A percentile compares a stretch with the other conserved stretches of the same genome.
Conservation (phyloP, 2,329 filamentous ascomycete genomes). For the Chrysosporium keratinophilum region DNA sequence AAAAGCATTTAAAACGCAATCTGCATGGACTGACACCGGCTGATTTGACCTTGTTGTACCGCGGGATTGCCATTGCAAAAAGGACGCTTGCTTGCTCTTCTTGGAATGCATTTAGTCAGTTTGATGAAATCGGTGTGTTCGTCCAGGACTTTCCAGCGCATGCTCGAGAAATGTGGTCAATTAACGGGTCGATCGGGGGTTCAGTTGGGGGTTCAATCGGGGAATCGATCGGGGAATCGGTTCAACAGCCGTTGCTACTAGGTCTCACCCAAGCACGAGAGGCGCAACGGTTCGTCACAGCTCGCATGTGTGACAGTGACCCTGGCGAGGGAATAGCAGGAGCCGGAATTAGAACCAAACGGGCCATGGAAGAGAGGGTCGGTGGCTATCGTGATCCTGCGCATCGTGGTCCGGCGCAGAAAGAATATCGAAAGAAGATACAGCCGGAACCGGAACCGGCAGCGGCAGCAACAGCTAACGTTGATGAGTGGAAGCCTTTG, state of each 20-base stretch:
- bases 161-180: constrained; percentile 55
- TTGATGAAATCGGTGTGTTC: constrained; percentile 69
- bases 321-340: constrained; percentile 34
- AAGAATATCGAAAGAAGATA: background rate
- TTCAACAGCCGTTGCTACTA: constrained; percentile 42
- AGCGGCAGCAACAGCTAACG: constrained; percentile 13
- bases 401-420: constrained; percentile 7
- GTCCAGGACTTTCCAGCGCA: constrained; percentile 56
- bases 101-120: constrained; percentile 56
- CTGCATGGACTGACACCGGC: constrained; percentile 48
- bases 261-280: constrained; percentile 48
- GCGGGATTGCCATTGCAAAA: constrained; percentile 58
- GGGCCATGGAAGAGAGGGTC: constrained; percentile 19
- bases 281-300: constrained; percentile 46
- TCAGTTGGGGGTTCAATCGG: constrained; percentile 47
- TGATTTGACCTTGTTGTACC: constrained; percentile 51
- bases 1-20: constrained; percentile 55
- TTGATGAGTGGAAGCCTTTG: no score
- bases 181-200: constrained; percentile 38
- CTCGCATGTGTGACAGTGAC: constrained; percentile 27
- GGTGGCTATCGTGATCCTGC: constrained; percentile 14
- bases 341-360: constrained; percentile 32
- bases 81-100: constrained; percentile 49
- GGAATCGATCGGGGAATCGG: constrained; percentile 19
- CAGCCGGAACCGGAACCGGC: background rate